These are phyloP conservation scores for Ambrosia artemisiifolia DNA, from an alignment of 129 eudicot genomes.

Conservation along the genomic window DNA sequence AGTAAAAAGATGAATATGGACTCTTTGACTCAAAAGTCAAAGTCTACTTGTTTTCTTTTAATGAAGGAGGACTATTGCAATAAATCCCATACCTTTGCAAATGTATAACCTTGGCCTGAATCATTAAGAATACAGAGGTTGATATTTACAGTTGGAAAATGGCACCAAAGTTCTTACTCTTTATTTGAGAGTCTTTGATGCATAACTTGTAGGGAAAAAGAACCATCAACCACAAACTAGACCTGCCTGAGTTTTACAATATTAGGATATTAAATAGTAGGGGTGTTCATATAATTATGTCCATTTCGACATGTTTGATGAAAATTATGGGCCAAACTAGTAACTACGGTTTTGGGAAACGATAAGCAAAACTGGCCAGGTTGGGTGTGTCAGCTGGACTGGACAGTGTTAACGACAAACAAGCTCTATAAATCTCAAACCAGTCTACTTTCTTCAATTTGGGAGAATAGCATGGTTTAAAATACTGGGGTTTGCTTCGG, in stretches of 20 bases:
- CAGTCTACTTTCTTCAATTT: too few relatives aligned
- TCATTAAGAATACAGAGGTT: background rate
- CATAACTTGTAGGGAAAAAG: background rate
- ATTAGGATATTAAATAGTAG: background rate
- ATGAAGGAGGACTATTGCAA: background rate
- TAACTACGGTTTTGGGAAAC: background rate
- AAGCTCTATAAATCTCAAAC: too few relatives aligned
- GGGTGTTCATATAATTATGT: background rate
- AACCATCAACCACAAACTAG: background rate
- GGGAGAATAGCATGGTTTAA: too few relatives aligned
- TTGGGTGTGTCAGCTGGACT: background rate
- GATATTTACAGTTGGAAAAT: background rate
- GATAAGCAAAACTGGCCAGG: background rate
- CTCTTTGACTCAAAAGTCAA: slow-evolving; percentile 10
- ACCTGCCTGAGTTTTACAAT: background rate
- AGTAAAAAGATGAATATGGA: background rate
- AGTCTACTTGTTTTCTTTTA: background rate
- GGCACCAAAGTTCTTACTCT: background rate
- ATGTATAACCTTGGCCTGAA: background rate
- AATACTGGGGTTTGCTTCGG: background rate
- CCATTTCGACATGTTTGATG: background rate
- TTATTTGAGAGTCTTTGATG: background rate
- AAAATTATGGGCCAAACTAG: background rate
- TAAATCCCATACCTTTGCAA: background rate
- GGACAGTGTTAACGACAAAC: too few relatives aligned